These are phyloP conservation scores for Melastoma candidum DNA, from an alignment of 441 rosid genomes.

Conservation along the genomic window DNA sequence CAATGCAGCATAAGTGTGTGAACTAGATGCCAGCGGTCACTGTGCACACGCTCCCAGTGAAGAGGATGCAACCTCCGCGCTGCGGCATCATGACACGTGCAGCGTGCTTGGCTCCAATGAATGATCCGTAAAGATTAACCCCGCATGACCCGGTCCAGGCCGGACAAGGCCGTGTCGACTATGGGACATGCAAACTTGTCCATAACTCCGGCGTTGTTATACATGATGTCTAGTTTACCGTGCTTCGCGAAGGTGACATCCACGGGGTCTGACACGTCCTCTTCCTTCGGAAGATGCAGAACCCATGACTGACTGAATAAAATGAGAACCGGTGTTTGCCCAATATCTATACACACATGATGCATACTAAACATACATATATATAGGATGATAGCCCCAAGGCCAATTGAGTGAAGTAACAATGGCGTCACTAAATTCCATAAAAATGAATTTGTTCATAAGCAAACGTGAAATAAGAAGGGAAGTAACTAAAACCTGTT, in stretches of 20 bases:
- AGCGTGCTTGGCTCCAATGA: constrained; percentile 42
- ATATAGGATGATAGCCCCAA: no score
- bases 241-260: constrained; percentile 20
- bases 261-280: constrained; percentile 17
- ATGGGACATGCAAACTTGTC: constrained; percentile 12
- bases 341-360: no score
- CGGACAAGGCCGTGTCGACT: constrained; percentile 22
- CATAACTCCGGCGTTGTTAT: constrained; percentile 25
- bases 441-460: no score
- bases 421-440: no score
- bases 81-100: constrained; percentile 30
- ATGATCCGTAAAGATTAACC: constrained; percentile 27
- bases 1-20: constrained; percentile 24
- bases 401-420: no score
- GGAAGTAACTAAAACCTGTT: no score
- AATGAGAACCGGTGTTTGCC: no score
- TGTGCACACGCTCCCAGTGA: constrained; percentile 31
- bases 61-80: constrained; percentile 26
- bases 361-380: no score
- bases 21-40: constrained; percentile 15
- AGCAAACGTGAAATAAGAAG: no score
- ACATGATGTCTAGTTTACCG: constrained; percentile 35
- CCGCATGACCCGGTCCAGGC: constrained; percentile 19
- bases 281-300: constrained; percentile 15
- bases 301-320: no score